phyloP scores from a whole-genome alignment of 139 green algal species.

The Asterochloris erici region DNA sequence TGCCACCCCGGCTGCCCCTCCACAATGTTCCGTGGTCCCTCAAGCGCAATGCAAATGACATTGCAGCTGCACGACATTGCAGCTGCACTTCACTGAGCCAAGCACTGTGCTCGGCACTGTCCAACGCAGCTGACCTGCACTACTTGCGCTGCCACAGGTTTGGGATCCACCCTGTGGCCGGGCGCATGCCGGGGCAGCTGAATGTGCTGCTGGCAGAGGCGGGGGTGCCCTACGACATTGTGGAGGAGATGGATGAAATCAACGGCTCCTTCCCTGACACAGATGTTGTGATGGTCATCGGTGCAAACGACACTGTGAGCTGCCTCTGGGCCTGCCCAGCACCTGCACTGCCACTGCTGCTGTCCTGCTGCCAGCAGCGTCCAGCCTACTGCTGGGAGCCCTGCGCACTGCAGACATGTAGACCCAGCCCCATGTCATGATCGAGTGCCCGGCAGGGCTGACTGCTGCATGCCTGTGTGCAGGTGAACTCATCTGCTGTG shows the following conservation, averaged over 20 bases:
- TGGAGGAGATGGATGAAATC: constrained; percentile 60
- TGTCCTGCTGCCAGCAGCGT: too few species aligned
- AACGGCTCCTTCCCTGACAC: constrained; percentile 65
- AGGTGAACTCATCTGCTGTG: constrained; percentile 78
- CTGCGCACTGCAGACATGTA: too few species aligned
- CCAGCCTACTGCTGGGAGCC: too few species aligned
- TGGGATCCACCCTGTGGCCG: constrained; percentile 83
- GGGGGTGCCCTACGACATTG: constrained; percentile 65
- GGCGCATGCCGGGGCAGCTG: constrained; percentile 89
- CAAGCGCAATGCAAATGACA: too few species aligned
- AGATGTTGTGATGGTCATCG: constrained; percentile 82
- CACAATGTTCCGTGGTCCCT: too few species aligned
- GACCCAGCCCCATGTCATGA: background rate
- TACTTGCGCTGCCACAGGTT: constrained; percentile 42
- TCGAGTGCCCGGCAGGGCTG: background rate
- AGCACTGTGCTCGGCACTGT: background rate
- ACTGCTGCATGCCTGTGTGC: background rate
- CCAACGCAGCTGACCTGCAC: background rate
- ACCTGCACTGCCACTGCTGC: constrained; percentile 5
- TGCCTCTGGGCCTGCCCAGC: background rate
- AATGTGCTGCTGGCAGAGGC: constrained; percentile 94
- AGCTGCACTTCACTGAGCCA: too few species aligned
- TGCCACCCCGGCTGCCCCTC: too few species aligned
- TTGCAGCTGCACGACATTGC: too few species aligned
- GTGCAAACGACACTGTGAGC: constrained; percentile 89